Percentiles rank a stretch among this genome's conserved stretches.
Conservation (phyloP, 495 filamentous ascomycete genomes). For the Hypoxylon fuscum region DNA sequence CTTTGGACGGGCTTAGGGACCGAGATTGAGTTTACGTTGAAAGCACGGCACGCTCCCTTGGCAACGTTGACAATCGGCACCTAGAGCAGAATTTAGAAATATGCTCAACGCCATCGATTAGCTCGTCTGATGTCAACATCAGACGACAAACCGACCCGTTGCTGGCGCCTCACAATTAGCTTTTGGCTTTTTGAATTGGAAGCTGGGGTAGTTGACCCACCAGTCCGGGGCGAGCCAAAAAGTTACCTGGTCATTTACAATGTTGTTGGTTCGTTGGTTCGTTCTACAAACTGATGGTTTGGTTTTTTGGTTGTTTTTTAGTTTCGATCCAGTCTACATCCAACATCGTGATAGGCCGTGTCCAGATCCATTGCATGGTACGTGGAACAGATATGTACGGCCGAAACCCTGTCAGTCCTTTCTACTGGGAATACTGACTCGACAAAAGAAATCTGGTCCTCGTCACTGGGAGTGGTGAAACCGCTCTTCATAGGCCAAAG, state of each 20-base stretch:
- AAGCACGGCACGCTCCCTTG: not conserved
- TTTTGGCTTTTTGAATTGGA: constrained; percentile 18
- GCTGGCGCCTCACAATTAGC: constrained; percentile 14
- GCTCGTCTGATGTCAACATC: constrained; percentile 32
- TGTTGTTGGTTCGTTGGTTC: constrained; percentile 11
- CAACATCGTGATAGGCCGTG: constrained; percentile 30
- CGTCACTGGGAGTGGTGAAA: constrained; percentile 14
- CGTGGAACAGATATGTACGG: constrained; percentile 38
- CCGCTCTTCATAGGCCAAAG: constrained; percentile 2
- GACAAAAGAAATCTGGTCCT: constrained; percentile 12
- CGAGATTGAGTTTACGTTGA: too few species aligned
- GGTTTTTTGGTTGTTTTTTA: not conserved
- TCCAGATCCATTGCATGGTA: constrained; percentile 29
- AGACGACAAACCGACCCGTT: constrained; percentile 25
- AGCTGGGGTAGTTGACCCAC: constrained; percentile 14
- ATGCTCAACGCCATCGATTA: constrained; percentile 6
- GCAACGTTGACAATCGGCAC: constrained; percentile 15
- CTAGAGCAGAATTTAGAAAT: constrained; percentile 7
- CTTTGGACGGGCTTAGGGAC: too few species aligned
- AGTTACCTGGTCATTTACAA: not conserved
- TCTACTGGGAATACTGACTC: constrained; percentile 39
- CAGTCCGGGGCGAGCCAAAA: constrained; percentile 1
- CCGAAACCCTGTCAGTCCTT: constrained; percentile 42
- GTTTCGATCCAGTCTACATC: constrained; percentile 18
- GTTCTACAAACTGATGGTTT: not conserved